Conservation (phyloP, 257 asterid genomes). For the Solanum bulbocastanum region DNA sequence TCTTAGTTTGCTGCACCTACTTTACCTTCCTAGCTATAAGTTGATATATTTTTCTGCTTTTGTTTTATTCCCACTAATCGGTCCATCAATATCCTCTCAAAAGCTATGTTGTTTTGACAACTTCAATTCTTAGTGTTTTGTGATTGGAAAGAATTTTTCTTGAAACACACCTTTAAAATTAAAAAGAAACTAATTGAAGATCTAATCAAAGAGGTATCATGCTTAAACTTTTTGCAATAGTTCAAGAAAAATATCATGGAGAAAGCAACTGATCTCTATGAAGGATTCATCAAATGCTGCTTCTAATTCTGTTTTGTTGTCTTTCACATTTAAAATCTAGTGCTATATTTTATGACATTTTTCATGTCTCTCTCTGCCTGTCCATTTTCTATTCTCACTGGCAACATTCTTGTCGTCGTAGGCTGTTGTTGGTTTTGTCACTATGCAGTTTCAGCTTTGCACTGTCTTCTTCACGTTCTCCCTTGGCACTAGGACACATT, state of each 20-base stretch:
- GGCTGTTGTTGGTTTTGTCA: constrained; percentile 45
- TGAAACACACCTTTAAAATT: neutral
- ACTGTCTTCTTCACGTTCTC: neutral
- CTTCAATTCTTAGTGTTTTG: neutral
- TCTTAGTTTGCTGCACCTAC: neutral
- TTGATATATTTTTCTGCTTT: neutral
- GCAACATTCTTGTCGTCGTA: constrained; percentile 14
- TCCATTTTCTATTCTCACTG: neutral
- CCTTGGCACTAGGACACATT: neutral
- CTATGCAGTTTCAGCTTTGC: neutral
- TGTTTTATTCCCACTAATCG: neutral
- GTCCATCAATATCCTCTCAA: neutral
- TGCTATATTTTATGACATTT: neutral
- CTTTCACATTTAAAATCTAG: neutral
- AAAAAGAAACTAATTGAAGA: neutral
- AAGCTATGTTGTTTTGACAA: neutral
- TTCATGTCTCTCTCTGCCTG: neutral
- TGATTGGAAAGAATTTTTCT: neutral
- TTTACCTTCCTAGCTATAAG: neutral
- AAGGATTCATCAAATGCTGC: neutral
- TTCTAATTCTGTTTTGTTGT: neutral
- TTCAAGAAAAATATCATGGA: neutral
- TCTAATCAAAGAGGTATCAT: neutral
- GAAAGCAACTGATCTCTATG: neutral
- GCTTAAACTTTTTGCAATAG: neutral